These are phyloP conservation scores for Trichomonas gallinae DNA, from an alignment of 208 protist genomes.

Conservation along the genomic window DNA sequence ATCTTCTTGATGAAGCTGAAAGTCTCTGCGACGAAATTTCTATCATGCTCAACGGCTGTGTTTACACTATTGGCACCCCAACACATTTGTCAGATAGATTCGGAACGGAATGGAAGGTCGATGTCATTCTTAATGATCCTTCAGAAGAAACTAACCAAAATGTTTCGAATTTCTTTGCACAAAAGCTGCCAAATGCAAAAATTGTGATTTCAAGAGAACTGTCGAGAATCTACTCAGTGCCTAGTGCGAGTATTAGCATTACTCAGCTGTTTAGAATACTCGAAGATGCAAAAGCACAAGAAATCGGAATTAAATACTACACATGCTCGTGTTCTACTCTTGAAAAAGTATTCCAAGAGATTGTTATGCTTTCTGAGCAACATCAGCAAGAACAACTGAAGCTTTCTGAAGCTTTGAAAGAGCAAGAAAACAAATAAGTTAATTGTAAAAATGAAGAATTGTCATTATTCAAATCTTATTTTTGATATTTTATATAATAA, in stretches of 20 bases:
- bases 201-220: background rate
- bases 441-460: too few species aligned
- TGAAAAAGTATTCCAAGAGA: background rate
- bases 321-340: background rate
- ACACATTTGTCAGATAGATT: background rate
- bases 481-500: too few species aligned
- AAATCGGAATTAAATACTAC: background rate
- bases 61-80: background rate
- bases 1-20: background rate
- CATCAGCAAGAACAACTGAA: background rate
- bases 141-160: background rate
- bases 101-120: background rate
- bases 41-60: conserved; percentile 11
- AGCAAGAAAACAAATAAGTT: too few species aligned
- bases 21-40: background rate
- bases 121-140: background rate
- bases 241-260: background rate
- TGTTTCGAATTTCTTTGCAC: background rate
- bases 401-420: too few species aligned
- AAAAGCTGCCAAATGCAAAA: background rate
- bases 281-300: background rate
- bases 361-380: background rate
- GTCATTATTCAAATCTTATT: too few species aligned
- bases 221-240: background rate
- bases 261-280: background rate